Evolutionary conservation across 1,284 basidiomycete genomes (phyloP), one percentile per base, ranked within the genome.

Genomic region (Blastosporella zonata): DNA sequence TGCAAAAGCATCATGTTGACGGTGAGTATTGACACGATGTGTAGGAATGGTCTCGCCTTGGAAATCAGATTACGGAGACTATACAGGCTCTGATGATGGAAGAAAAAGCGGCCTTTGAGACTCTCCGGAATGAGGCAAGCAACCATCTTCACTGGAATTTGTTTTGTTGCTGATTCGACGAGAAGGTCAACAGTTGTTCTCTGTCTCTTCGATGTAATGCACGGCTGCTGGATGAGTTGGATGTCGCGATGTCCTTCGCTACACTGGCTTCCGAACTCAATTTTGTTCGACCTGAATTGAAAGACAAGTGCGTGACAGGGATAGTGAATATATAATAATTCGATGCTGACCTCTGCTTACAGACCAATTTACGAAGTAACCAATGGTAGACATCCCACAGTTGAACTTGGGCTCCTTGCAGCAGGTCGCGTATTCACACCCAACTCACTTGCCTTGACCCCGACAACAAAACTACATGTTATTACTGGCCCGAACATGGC

Each of bases 401-500:
- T 98, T 6, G 95, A 99, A 68, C 75, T 92, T 3, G 93, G 93
- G 1, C 77, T 99, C 1, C 72, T 93, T 33, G 77, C 78, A 0
- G 74, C 81, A 0, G 85, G 89, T 15, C 82, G 91, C 29, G 71
- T 77, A 6, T 97, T 95, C 65, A 90, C 82, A 0, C 83, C 92
- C 0, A 99, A 98, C 66, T 84, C 87, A 2, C 76, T 93, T 12
- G 55, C 70, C 17, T 76, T 97, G 63, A 69, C 73, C 2, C 70
- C 79, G 0, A 61, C 69, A 5, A 81, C 83, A 8, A 81, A 81
- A 20, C 61, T 97, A 3, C 86, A 82, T 50, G 63, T 97, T 42
- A 88, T 98, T 57, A 98, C 95, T 1, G 96, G 96, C 0, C 96
- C 96, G 0, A 98, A 98, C 62, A 97, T 97, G 93, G 92, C 91